These are phyloP conservation scores for Geotrichum ghanense DNA, from an alignment of 805 yeast genomes.

Conservation along the genomic window DNA sequence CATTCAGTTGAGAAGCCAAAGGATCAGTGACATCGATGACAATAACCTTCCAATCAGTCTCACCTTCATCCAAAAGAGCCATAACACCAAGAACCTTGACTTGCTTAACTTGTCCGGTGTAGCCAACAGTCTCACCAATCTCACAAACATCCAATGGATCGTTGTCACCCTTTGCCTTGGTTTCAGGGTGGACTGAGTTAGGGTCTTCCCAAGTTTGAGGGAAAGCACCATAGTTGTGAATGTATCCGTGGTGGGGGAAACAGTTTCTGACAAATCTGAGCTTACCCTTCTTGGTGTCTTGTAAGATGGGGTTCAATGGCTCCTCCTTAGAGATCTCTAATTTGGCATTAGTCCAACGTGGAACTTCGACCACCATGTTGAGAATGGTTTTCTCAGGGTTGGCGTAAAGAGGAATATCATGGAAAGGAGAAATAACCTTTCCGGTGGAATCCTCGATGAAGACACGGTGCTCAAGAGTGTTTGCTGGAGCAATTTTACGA, in stretches of 20 bases:
- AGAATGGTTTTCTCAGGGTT: slow-evolving; percentile 82
- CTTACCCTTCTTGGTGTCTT: slow-evolving; percentile 96
- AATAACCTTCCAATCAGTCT: slow-evolving; percentile 93
- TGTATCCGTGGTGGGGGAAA: slow-evolving; percentile 98
- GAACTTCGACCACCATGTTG: slow-evolving; percentile 92
- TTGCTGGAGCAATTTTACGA: slow-evolving; percentile 91
- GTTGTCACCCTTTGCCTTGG: slow-evolving; percentile 67
- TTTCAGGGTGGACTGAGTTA: slow-evolving; percentile 35
- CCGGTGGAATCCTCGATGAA: slow-evolving; percentile 80
- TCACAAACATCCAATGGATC: slow-evolving; percentile 95
- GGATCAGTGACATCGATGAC: slow-evolving; percentile 85
- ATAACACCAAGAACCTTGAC: slow-evolving; percentile 90
- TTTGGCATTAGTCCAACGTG: slow-evolving; percentile 98
- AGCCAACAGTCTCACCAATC: slow-evolving; percentile 52
- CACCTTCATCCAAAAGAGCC: slow-evolving; percentile 95
- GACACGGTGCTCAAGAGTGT: slow-evolving; percentile 88
- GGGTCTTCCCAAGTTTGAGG: slow-evolving; percentile 99
- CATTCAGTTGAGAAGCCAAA: slow-evolving; percentile 74
- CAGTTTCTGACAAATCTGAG: slow-evolving; percentile 93
- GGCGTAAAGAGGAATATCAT: slow-evolving; percentile 85
- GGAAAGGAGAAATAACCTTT: slow-evolving; percentile 91
- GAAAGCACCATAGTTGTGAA: slow-evolving; percentile 97
- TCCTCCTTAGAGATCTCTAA: slow-evolving; percentile 83
- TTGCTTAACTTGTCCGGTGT: slow-evolving; percentile 64
- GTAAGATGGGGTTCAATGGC: slow-evolving; percentile 83